Evolutionary conservation across 768 basidiomycete genomes (phyloP).

Genomic region (Leucogyrophana mollusca): DNA sequence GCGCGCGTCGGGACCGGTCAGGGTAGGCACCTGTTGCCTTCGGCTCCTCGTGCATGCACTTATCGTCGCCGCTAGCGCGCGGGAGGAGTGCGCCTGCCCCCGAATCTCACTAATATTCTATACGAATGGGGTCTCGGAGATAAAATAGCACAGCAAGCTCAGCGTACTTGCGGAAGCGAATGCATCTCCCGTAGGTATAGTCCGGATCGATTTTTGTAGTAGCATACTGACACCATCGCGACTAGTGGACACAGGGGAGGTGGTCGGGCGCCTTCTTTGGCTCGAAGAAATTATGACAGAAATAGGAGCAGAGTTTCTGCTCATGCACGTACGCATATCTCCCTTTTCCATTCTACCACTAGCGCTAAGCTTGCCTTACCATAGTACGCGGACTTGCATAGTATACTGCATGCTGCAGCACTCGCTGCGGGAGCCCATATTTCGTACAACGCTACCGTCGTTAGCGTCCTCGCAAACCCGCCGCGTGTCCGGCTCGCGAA

Average conservation of each 20-base stretch:
- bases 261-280: slow-evolving; percentile 48
- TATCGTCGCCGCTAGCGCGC: slow-evolving; percentile 7
- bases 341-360: slow-evolving; percentile 6
- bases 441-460: slow-evolving; percentile 41
- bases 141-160: slow-evolving; percentile 35
- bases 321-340: slow-evolving; percentile 41
- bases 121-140: slow-evolving; percentile 56
- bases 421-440: slow-evolving; percentile 48
- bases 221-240: no score
- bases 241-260: slow-evolving; percentile 42
- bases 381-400: slow-evolving; percentile 55
- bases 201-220: no score
- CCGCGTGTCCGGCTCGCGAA: slow-evolving; percentile 35
- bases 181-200: slow-evolving; percentile 22
- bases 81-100: slow-evolving; percentile 49
- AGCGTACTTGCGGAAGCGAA: slow-evolving; percentile 19
- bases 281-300: slow-evolving; percentile 49
- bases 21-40: slow-evolving; percentile 15
- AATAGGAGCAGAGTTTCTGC: slow-evolving; percentile 52
- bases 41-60: no score
- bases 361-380: neutral
- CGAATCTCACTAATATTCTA: slow-evolving; percentile 59
- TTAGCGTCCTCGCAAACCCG: slow-evolving; percentile 29
- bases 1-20: slow-evolving; percentile 40
- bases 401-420: slow-evolving; percentile 48